These are phyloP conservation scores for Arthrocladium fulminans DNA, from an alignment of 2,329 filamentous ascomycete genomes.

Conservation along the genomic window DNA sequence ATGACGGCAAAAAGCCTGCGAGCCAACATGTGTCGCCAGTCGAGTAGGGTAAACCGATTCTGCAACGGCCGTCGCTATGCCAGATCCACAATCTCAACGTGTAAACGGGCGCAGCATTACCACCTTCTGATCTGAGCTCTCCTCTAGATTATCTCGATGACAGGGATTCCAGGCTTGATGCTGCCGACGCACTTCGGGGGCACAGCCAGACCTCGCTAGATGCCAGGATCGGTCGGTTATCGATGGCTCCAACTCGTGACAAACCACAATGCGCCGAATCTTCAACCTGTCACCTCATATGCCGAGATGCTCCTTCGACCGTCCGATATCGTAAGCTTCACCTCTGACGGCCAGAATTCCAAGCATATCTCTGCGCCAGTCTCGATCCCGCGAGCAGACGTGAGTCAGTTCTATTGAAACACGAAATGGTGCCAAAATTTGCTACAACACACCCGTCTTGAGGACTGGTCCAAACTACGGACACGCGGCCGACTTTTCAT, in stretches of 20 bases:
- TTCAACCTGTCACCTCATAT: conserved; percentile 1
- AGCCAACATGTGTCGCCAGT: conserved; percentile 1
- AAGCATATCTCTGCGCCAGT: background rate
- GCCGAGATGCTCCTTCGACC: conserved; percentile 8
- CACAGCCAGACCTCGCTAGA: background rate
- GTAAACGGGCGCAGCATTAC: background rate
- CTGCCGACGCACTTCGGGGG: background rate
- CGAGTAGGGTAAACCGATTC: background rate
- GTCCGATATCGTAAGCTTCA: background rate
- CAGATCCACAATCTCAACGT: conserved; percentile 1
- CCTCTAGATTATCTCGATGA: background rate
- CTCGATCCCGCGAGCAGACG: background rate
- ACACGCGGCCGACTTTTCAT: background rate
- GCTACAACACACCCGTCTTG: background rate
- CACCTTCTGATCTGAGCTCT: background rate
- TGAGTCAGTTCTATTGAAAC: conserved; percentile 1
- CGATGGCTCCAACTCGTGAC: background rate
- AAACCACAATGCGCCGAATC: background rate
- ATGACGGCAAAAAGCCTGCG: background rate
- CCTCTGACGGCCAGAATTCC: background rate
- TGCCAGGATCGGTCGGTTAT: background rate
- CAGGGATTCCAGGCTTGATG: background rate
- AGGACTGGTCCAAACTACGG: background rate
- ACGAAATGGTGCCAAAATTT: conserved; percentile 1
- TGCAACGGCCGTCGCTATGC: background rate